phyloP scores from a whole-genome alignment of 306 rosid genomes.

The Carpinus viminea region DNA sequence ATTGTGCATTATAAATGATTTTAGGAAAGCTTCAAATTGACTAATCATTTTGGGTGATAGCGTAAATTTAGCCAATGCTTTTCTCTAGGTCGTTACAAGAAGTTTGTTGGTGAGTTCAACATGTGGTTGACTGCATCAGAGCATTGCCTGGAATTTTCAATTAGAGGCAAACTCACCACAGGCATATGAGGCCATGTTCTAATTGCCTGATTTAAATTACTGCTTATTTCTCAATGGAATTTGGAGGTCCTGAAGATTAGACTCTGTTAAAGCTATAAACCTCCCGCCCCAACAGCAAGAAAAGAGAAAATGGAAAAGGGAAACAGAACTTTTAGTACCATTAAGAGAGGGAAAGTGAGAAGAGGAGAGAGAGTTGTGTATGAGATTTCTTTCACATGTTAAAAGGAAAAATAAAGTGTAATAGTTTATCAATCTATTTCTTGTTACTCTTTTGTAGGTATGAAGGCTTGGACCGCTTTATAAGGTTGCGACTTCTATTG shows the following conservation, averaged over 20 bases:
- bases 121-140: neutral
- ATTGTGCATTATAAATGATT: too few species aligned
- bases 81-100: too few species aligned
- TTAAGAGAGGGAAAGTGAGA: neutral
- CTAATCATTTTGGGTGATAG: too few species aligned
- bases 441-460: constrained; percentile 52
- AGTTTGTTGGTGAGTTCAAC: neutral
- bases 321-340: neutral
- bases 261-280: constrained; percentile 2
- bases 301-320: neutral
- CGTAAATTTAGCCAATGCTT: too few species aligned
- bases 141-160: neutral
- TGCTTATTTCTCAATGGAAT: neutral
- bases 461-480: constrained; percentile 74
- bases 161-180: neutral
- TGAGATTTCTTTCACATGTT: neutral
- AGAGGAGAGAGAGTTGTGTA: neutral
- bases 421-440: constrained; percentile 9
- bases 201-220: neutral
- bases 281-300: neutral
- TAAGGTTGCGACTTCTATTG: constrained; percentile 54
- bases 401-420: neutral
- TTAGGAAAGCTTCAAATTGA: too few species aligned
- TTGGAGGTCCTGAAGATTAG: neutral
- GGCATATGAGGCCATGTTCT: constrained; percentile 3